Evolutionary conservation across 768 basidiomycete genomes (phyloP).

Genomic region (Termitomyces sp.): DNA sequence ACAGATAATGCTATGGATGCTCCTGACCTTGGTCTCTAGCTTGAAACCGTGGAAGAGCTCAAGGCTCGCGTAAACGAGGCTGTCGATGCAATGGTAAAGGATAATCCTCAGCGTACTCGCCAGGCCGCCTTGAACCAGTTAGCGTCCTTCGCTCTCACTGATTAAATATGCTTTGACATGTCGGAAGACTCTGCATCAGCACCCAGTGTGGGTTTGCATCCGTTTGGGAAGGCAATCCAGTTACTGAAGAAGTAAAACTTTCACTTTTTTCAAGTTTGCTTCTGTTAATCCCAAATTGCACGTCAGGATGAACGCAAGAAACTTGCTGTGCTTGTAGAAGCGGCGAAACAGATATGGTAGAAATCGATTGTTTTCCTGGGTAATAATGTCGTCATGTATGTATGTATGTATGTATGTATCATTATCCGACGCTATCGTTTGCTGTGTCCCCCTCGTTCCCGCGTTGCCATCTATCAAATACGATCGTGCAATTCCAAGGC

Average conservation of each 20-base stretch:
- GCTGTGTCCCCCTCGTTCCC: no score
- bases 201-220: slow-evolving; percentile 64
- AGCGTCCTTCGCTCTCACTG: slow-evolving; percentile 12
- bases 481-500: no score
- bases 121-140: slow-evolving; percentile 50
- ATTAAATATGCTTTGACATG: slow-evolving; percentile 1
- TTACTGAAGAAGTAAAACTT: slow-evolving; percentile 38
- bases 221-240: slow-evolving; percentile 50
- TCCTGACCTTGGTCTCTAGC: slow-evolving; percentile 19
- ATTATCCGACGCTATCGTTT: background rate
- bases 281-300: background rate
- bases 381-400: background rate
- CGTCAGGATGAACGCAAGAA: slow-evolving; percentile 45
- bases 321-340: slow-evolving; percentile 34
- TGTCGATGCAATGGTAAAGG: slow-evolving; percentile 40
- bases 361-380: background rate
- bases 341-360: slow-evolving; percentile 42
- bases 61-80: slow-evolving; percentile 49
- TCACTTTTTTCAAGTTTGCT: background rate
- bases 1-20: background rate
- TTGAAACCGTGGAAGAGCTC: slow-evolving; percentile 45
- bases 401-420: no score
- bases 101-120: slow-evolving; percentile 35
- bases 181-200: slow-evolving; percentile 43
- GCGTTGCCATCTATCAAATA: background rate